phyloP scores from a whole-genome alignment of 768 basidiomycete species.

The Lactifluus piperatus region DNA sequence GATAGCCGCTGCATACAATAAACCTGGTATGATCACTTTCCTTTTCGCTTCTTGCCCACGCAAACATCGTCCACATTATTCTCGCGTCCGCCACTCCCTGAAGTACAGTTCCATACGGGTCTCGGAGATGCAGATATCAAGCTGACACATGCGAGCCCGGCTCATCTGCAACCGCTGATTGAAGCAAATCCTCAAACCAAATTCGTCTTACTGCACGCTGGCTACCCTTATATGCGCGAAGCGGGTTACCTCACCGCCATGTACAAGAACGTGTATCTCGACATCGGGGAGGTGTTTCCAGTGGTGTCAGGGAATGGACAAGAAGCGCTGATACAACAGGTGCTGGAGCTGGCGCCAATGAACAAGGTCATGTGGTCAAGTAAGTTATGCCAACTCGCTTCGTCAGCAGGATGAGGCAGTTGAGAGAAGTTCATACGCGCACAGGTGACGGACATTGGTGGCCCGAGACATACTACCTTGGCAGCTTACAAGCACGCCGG shows the following conservation, averaged over 20 bases:
- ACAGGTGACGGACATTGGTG: slow-evolving; percentile 60
- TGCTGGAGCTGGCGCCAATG: too few relatives aligned
- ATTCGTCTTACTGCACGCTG: slow-evolving; percentile 64
- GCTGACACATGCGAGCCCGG: slow-evolving; percentile 49
- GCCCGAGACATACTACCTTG: slow-evolving; percentile 72
- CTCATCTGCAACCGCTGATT: slow-evolving; percentile 61
- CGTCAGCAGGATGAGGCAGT: too few relatives aligned
- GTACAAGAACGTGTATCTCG: slow-evolving; percentile 64
- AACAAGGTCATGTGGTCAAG: too few relatives aligned
- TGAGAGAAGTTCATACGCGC: too few relatives aligned
- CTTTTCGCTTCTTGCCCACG: too few relatives aligned
- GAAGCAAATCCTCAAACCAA: slow-evolving; percentile 48
- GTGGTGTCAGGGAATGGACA: slow-evolving; percentile 58
- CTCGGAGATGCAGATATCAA: slow-evolving; percentile 68
- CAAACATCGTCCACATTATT: background rate
- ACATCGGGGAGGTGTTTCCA: slow-evolving; percentile 73
- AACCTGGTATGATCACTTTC: slow-evolving; percentile 54
- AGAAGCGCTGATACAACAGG: too few relatives aligned
- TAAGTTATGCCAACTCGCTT: too few relatives aligned
- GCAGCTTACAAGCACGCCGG: slow-evolving; percentile 23
- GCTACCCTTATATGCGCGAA: slow-evolving; percentile 73
- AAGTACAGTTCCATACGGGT: slow-evolving; percentile 83
- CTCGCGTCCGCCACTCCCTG: background rate
- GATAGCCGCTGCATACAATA: slow-evolving; percentile 42
- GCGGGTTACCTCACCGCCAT: slow-evolving; percentile 68